Conservation (phyloP, 2,329 filamentous ascomycete species). For the Onygena corvina region DNA sequence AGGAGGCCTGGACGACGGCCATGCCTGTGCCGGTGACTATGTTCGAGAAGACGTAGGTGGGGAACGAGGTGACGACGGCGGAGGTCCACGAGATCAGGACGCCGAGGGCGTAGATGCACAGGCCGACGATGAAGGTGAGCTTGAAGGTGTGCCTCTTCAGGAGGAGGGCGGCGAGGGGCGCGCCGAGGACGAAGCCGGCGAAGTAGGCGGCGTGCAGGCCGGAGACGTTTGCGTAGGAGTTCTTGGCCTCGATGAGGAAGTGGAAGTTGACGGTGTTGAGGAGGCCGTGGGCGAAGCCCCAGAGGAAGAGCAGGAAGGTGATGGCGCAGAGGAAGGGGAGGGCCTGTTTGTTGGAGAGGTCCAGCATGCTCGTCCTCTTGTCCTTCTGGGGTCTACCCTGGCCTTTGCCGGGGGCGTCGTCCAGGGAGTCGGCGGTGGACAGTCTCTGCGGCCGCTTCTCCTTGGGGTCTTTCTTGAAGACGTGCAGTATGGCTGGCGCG, state of each 20-base stretch:
- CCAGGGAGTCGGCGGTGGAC: no score
- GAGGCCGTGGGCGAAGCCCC: conserved; percentile 83
- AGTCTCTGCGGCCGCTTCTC: conserved; percentile 13
- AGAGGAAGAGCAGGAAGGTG: conserved; percentile 71
- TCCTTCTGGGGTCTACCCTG: conserved; percentile 37
- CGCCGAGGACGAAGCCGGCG: conserved; percentile 46
- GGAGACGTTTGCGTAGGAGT: conserved; percentile 36
- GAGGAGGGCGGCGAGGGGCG: conserved; percentile 44
- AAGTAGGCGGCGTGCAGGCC: conserved; percentile 51
- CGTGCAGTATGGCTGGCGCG: conserved; percentile 59
- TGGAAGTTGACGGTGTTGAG: conserved; percentile 64
- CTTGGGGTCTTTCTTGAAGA: conserved; percentile 11
- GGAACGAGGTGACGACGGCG: conserved; percentile 49
- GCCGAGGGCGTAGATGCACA: conserved; percentile 51
- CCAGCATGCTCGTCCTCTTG: conserved; percentile 46
- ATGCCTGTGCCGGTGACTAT: conserved; percentile 51
- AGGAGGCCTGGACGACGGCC: conserved; percentile 48
- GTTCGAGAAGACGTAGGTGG: conserved; percentile 50
- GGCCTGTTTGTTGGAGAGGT: conserved; percentile 46
- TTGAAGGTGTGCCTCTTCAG: conserved; percentile 52
- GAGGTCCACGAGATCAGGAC: conserved; percentile 54
- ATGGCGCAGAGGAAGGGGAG: conserved; percentile 51
- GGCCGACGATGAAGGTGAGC: conserved; percentile 47
- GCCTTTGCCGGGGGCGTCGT: conserved; percentile 13
- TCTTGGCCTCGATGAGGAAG: conserved; percentile 43